A percentile compares a stretch with the other conserved stretches of the same genome.
Conservation (phyloP, 2,329 filamentous ascomycete species). For the Parafenestella ontariensis region DNA sequence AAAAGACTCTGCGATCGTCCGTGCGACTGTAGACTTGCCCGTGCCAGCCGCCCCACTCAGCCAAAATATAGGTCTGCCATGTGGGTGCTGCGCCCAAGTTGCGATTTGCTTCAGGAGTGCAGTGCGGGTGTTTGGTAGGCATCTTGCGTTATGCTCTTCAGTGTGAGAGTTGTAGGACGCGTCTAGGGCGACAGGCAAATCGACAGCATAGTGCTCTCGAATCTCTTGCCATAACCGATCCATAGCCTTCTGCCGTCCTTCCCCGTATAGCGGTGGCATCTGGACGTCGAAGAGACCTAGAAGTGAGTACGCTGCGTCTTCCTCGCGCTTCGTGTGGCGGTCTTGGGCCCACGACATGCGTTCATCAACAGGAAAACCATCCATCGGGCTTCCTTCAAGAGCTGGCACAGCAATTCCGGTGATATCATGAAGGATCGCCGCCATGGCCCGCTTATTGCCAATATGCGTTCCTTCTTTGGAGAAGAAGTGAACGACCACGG, state of each 20-base stretch:
- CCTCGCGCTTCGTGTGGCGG: constrained; percentile 2
- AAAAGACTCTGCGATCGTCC: constrained; percentile 27
- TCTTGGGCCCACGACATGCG: background rate
- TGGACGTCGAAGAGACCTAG: constrained; percentile 2
- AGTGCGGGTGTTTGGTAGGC: constrained; percentile 33
- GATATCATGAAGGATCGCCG: background rate
- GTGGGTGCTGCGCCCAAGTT: constrained; percentile 21
- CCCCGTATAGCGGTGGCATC: constrained; percentile 3
- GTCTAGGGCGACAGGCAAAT: constrained; percentile 10
- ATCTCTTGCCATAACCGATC: background rate
- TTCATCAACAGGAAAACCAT: background rate
- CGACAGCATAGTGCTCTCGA: background rate
- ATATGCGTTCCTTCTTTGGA: background rate
- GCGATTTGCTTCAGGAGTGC: constrained; percentile 29
- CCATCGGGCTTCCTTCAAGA: background rate
- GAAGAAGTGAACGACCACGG: background rate
- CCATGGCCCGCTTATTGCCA: background rate
- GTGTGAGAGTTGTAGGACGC: constrained; percentile 24
- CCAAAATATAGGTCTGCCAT: constrained; percentile 39
- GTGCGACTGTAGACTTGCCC: constrained; percentile 21
- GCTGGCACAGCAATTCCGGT: background rate
- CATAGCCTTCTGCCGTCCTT: background rate
- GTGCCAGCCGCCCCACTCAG: constrained; percentile 28
- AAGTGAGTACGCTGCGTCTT: constrained; percentile 3
- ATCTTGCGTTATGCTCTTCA: constrained; percentile 24